Conservation (phyloP, 306 rosid genomes). For the Coriaria nepalensis region DNA sequence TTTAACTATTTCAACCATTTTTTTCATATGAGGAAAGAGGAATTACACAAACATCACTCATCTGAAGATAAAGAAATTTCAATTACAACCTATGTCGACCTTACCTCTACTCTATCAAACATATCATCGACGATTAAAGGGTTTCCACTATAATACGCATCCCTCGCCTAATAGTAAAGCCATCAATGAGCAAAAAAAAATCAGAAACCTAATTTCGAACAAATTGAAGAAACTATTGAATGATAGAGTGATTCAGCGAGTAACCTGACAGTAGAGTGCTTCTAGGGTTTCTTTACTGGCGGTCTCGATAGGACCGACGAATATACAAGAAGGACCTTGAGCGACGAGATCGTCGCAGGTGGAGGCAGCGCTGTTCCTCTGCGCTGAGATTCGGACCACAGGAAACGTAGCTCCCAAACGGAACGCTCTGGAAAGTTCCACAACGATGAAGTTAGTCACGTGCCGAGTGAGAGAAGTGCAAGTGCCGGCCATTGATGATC, state of each 20-base stretch:
- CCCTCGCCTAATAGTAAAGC: slow-evolving; percentile 47
- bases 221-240: neutral
- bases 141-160: slow-evolving; percentile 77
- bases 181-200: neutral
- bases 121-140: slow-evolving; percentile 94
- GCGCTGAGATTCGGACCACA: slow-evolving; percentile 30
- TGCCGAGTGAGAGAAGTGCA: slow-evolving; percentile 31
- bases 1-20: slow-evolving; percentile 38
- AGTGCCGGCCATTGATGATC: slow-evolving; percentile 43
- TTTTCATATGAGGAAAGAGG: neutral
- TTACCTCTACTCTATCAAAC: slow-evolving; percentile 86
- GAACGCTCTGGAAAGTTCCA: slow-evolving; percentile 21
- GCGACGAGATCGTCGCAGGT: slow-evolving; percentile 19
- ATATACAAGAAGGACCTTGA: slow-evolving; percentile 50
- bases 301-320: slow-evolving; percentile 69
- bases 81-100: neutral
- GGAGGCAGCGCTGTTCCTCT: slow-evolving; percentile 20
- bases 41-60: neutral
- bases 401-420: slow-evolving; percentile 24
- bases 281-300: slow-evolving; percentile 78
- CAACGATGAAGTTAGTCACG: slow-evolving; percentile 21
- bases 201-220: neutral
- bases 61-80: too few relatives aligned
- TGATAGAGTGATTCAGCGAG: neutral
- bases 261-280: slow-evolving; percentile 68